Evolutionary conservation across 345 rosid species (phyloP), one percentile per base, ranked within the genome.

Genomic region (Gossypium longicalyx): DNA sequence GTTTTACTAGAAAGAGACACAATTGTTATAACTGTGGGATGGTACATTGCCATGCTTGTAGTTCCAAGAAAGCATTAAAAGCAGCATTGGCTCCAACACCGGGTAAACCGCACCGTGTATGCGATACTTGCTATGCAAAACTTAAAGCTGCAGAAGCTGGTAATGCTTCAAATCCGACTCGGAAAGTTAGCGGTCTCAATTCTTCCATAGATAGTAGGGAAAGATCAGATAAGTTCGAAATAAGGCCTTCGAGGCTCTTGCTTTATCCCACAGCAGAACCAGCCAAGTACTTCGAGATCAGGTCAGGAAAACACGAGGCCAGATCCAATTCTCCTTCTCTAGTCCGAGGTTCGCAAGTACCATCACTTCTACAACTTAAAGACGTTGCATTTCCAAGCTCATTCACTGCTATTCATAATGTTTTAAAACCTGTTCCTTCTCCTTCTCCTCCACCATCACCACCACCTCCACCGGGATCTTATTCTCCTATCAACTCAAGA

Each of bases 31-130:
- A 93, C 70, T 95, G 99, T 4, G 99, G 98, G 38, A 59, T 93
- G 80, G 99, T 93, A 49, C 94, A 95, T 75, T 95, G 98, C 64
- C 99, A 95, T 84, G 89, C 87, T 67, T 95, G 98, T 83, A 95
- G 99, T 73, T 95, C 98, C 61, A 93, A 91, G 80, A 95, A 95
- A 71, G 99, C 97, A 76, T 57, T 91, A 82, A 95, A 80, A 78
- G 97, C 98, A 22, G 98, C 99, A 80, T 82, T 95, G 79, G 98
- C 98, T 69, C 98, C 99, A 59, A 95, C 99, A 64, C 98, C 99
- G 3, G 94, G 97, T 65, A 95, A 93, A 76, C 99, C 99, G 3
- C 98, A 93, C 79, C 91, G 98, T 13, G 98, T 95, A 15, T 95
- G 98, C 70, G 99, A 95, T 76, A 83, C 97, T 59, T 95, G 99